phyloP scores from a whole-genome alignment of 2,329 filamentous ascomycete species.

The Hawksworthiomyces lignivorus region DNA sequence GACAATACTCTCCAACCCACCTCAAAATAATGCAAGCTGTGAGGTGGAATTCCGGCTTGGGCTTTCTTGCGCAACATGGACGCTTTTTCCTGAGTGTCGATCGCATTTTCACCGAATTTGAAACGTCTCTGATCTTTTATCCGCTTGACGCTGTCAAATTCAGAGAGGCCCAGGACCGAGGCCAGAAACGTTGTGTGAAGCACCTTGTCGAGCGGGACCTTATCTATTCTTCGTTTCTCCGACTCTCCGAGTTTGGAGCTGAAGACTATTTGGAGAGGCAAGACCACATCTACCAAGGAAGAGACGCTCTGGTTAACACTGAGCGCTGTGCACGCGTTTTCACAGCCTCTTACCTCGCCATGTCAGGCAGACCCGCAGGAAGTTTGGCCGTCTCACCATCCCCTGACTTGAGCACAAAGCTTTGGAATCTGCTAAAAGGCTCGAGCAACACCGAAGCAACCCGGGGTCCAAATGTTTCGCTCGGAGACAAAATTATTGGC shows the following conservation, averaged over 20 bases:
- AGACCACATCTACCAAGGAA: background rate
- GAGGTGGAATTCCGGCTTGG: slow-evolving; percentile 31
- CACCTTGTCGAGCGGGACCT: slow-evolving; percentile 15
- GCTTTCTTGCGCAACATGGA: slow-evolving; percentile 37
- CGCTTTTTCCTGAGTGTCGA: slow-evolving; percentile 29
- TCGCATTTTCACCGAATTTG: slow-evolving; percentile 27
- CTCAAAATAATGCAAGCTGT: slow-evolving; percentile 40
- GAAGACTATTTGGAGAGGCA: slow-evolving; percentile 12
- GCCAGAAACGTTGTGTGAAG: background rate
- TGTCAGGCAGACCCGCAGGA: background rate
- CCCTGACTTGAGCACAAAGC: background rate
- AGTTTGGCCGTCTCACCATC: background rate
- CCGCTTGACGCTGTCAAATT: slow-evolving; percentile 4
- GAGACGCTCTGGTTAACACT: background rate
- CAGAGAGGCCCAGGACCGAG: background rate
- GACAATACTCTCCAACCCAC: slow-evolving; percentile 36
- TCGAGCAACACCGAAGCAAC: background rate
- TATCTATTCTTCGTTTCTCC: slow-evolving; percentile 33
- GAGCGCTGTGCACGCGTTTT: background rate
- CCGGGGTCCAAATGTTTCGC: background rate
- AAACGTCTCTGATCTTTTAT: slow-evolving; percentile 22
- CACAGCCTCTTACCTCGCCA: background rate
- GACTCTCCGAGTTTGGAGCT: slow-evolving; percentile 21
- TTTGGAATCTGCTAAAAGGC: background rate
- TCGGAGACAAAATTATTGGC: background rate